Base-by-base conservation (phyloP, 2,329 filamentous ascomycete genomes). In the Hymenoscyphus albidus region DNA sequence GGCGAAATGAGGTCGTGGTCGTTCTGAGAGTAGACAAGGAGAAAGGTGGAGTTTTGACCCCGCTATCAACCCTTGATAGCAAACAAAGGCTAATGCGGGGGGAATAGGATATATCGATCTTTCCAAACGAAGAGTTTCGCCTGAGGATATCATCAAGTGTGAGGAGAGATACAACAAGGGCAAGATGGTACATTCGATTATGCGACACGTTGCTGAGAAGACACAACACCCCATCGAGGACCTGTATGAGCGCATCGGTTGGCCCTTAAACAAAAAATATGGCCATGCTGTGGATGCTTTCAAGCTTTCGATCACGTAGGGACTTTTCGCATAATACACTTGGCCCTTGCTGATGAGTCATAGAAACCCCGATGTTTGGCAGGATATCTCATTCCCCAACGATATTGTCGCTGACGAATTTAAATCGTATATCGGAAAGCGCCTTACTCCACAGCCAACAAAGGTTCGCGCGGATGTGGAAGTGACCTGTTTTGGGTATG, bases 81-180 rank as follows among this genome's bases (percentile, higher is more conserved):
- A 27, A 58, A 59, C 39, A 62, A 65, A 66, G 61, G 64, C 62
- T 61, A 66, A 57, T 16, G 44, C 32, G 61, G 38, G 12, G n/a
- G 7, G 18, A 59, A 54, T 67, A 88, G 88, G 93, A 69, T 99
- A 99, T 78, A 99, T 99, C 75, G 95, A 99, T 89, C 82, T 99
- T 77, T 97, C 93, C 68, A 99, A 99, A 85, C 93, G 95, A 77
- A 90, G 95, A 82, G 95, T 99, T 66, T 97, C 93, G 55, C 91
- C 95, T 56, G 95, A 99, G 78, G 95, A 99, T 82, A 95, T 98
- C 69, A 85, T 97, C 73, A 97, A 97, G 82, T 99, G 96, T 78
- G 95, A 99, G 78, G 95, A 99, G 83, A 88, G 95, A 73, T 99
- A 97, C 85, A 99, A 99, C 87, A 99, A 99, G 88, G 92, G 92